phyloP scores from a whole-genome alignment of 495 filamentous ascomycete genomes.

The Aspergillus kassunensis region DNA sequence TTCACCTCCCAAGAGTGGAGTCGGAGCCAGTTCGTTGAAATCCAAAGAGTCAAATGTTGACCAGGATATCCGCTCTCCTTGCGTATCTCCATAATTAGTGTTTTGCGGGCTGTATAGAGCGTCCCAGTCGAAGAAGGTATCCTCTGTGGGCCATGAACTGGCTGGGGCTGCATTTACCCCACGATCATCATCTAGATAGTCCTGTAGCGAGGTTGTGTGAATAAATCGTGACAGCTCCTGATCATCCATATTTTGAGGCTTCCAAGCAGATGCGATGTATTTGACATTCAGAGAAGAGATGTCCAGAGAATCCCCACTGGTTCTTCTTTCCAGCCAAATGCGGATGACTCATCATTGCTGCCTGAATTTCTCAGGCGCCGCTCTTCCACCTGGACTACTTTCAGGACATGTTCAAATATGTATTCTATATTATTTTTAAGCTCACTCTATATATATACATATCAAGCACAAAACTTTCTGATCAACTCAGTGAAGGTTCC shows the following conservation, averaged over 20 bases:
- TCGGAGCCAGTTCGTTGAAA: neutral
- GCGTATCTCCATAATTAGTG: neutral
- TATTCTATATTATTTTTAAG: no score
- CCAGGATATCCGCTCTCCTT: neutral
- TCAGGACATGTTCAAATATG: no score
- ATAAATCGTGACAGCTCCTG: neutral
- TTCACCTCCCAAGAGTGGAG: neutral
- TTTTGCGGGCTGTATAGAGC: conserved; percentile 1
- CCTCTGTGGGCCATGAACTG: neutral
- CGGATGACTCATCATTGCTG: conserved; percentile 2
- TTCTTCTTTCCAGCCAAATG: neutral
- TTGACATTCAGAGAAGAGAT: no score
- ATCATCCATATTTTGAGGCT: neutral
- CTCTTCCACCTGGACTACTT: neutral
- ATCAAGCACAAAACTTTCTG: conserved; percentile 28
- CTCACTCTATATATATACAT: neutral
- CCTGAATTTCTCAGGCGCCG: neutral
- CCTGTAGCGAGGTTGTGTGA: neutral
- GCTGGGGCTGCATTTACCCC: conserved; percentile 1
- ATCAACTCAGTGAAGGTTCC: conserved; percentile 22
- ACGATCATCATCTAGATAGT: neutral
- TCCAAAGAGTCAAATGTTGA: neutral
- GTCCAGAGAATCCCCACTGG: no score
- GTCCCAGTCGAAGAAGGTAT: conserved; percentile 13
- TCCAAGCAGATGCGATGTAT: no score